Conservation (phyloP, 805 yeast genomes). For the Torulaspora indica region DNA sequence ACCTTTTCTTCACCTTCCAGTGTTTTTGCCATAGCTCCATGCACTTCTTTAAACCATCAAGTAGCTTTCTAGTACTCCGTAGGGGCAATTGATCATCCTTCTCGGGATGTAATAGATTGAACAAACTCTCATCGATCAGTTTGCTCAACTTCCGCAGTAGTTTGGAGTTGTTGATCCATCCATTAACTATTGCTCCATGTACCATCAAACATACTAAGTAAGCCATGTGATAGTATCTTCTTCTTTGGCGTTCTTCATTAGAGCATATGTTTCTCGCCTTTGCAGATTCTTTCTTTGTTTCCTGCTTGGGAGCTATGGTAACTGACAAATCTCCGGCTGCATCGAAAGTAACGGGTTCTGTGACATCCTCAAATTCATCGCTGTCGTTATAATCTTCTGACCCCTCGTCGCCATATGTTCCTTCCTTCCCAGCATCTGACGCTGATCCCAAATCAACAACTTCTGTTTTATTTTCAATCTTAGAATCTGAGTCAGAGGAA, state of each 20-base stretch:
- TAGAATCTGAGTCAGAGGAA: constrained; percentile 3
- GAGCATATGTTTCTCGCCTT: constrained; percentile 39
- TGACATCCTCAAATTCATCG: constrained; percentile 25
- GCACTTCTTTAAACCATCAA: constrained; percentile 70
- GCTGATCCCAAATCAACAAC: constrained; percentile 11
- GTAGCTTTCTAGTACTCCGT: constrained; percentile 54
- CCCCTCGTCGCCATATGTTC: background rate
- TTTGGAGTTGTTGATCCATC: constrained; percentile 59
- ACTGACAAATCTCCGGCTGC: constrained; percentile 29
- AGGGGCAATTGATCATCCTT: constrained; percentile 37
- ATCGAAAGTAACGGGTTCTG: constrained; percentile 15
- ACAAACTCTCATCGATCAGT: constrained; percentile 45
- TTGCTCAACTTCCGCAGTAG: constrained; percentile 42
- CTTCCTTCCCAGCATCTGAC: constrained; percentile 1
- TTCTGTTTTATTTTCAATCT: constrained; percentile 8
- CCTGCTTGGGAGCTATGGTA: constrained; percentile 24
- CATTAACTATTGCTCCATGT: constrained; percentile 66
- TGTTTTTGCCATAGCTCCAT: constrained; percentile 57
- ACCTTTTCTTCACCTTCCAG: constrained; percentile 44
- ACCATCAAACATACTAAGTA: constrained; percentile 54
- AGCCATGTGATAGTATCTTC: constrained; percentile 56
- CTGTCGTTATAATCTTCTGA: constrained; percentile 19
- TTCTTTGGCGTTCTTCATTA: constrained; percentile 49
- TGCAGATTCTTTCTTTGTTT: constrained; percentile 17
- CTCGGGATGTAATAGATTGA: constrained; percentile 47